Conservation (phyloP, 2,329 filamentous ascomycete genomes). For the Epichloe gansuensis region DNA sequence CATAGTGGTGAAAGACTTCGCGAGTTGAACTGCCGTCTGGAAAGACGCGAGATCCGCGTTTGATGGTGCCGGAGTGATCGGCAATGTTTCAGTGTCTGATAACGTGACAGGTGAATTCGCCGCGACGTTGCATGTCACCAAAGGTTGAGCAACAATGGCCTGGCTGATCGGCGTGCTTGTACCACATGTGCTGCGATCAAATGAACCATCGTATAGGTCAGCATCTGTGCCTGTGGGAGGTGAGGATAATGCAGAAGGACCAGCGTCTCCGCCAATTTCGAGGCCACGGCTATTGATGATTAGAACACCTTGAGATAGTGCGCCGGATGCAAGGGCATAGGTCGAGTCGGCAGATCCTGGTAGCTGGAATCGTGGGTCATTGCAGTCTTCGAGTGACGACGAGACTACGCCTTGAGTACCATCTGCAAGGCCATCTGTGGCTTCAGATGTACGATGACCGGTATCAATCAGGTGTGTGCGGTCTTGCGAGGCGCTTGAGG, state of each 20-base stretch:
- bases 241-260: background rate
- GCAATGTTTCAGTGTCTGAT: no score
- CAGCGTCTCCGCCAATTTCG: background rate
- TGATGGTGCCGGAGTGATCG: background rate
- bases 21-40: background rate
- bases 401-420: background rate
- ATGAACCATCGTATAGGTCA: background rate
- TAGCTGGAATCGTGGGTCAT: background rate
- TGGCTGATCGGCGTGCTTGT: background rate
- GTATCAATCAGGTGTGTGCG: background rate
- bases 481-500: background rate
- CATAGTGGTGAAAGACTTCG: background rate
- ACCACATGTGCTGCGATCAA: background rate
- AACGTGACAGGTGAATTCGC: no score
- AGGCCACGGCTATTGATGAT: background rate
- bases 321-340: background rate
- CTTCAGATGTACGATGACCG: background rate
- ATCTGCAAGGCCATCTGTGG: background rate
- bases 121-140: background rate
- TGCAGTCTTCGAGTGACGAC: background rate
- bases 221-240: background rate
- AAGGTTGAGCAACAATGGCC: no score
- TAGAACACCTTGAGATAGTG: background rate
- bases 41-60: background rate
- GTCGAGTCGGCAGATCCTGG: no score